Percentiles rank a stretch among this genome's conserved stretches.
These are phyloP conservation scores for Leishmania tropica DNA, from an alignment of 208 protist genomes.

Conservation along the genomic window DNA sequence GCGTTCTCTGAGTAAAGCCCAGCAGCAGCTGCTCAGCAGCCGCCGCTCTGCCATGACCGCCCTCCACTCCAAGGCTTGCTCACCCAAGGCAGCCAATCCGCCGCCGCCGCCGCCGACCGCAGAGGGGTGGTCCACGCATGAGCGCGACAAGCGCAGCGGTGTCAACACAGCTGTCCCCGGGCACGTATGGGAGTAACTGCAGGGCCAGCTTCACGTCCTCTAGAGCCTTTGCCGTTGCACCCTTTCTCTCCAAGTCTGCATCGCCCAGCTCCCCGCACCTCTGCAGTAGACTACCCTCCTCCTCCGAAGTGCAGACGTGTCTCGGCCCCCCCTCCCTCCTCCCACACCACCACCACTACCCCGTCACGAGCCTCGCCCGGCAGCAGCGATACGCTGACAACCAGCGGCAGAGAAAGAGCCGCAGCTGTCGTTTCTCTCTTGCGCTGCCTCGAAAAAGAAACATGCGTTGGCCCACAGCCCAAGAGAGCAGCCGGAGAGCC, in stretches of 20 bases:
- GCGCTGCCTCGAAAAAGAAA: no score
- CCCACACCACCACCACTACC: no score
- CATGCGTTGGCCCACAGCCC: no score
- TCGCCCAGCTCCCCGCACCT: no score
- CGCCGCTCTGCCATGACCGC: neutral
- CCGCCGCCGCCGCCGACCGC: neutral
- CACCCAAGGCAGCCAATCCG: neutral
- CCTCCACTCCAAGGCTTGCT: neutral
- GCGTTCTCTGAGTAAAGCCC: neutral
- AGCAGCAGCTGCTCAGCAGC: conserved; percentile 1
- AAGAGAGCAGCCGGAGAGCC: no score
- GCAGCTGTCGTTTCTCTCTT: no score
- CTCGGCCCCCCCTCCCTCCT: no score
- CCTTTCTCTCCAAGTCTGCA: neutral
- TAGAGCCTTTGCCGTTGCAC: neutral
- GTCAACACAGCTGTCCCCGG: neutral
- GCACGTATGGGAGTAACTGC: neutral
- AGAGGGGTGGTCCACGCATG: neutral
- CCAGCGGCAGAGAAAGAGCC: no score
- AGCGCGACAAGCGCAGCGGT: neutral
- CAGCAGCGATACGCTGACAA: no score
- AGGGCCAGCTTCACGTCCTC: neutral
- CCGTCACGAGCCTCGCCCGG: no score
- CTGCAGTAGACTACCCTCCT: no score
- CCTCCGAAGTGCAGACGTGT: no score